Conservation (phyloP, 257 asterid species). For the Striga asiatica region DNA sequence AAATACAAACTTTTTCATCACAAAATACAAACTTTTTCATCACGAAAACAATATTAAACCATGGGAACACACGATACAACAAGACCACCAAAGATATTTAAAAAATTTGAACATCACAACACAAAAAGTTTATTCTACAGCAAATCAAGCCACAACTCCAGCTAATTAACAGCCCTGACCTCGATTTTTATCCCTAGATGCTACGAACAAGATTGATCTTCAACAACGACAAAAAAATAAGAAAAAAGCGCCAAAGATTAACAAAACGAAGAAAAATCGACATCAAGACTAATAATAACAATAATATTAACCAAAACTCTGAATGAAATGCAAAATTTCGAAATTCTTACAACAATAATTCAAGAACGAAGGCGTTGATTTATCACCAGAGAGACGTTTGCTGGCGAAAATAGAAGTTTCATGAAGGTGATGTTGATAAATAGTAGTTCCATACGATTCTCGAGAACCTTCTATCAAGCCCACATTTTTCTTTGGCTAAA, state of each 20-base stretch:
- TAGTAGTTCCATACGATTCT: too few species aligned
- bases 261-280: not conserved
- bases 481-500: too few species aligned
- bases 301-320: too few species aligned
- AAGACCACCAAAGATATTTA: not conserved
- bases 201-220: too few species aligned
- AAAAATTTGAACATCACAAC: not conserved
- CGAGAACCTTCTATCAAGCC: too few species aligned
- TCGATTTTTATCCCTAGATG: too few species aligned
- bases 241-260: too few species aligned
- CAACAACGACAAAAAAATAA: too few species aligned
- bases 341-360: not conserved
- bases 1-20: not conserved
- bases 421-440: too few species aligned
- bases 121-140: not conserved
- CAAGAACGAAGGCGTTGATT: not conserved
- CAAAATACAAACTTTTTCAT: not conserved
- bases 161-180: too few species aligned
- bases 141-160: not conserved
- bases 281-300: not conserved
- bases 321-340: not conserved
- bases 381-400: constrained; percentile 9
- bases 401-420: too few species aligned
- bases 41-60: too few species aligned
- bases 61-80: not conserved